These are phyloP conservation scores for Vigna nakashimae DNA, from an alignment of 306 rosid species.

Conservation along the genomic window DNA sequence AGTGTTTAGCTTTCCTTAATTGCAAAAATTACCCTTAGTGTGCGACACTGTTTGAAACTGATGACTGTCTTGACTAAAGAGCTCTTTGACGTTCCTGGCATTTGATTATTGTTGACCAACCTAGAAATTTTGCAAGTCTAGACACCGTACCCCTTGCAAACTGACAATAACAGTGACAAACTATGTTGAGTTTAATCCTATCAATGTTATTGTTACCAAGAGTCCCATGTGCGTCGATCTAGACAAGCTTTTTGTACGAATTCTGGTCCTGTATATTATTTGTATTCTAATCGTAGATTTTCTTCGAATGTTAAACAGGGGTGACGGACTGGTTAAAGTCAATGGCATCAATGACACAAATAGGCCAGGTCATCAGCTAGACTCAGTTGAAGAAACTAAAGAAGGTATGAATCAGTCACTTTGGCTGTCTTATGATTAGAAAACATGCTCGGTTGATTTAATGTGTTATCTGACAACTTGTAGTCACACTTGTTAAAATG, in stretches of 20 bases:
- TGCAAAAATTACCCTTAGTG: constrained; percentile 2
- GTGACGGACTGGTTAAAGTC: constrained; percentile 46
- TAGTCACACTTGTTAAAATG: constrained; percentile 20
- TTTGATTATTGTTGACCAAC: constrained; percentile 5
- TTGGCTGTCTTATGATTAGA: constrained; percentile 37
- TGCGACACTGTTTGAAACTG: constrained; percentile 23
- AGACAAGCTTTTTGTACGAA: constrained; percentile 29
- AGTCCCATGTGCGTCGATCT: constrained; percentile 15
- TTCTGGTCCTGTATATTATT: constrained; percentile 26
- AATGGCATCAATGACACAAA: constrained; percentile 44
- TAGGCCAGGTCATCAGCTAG: constrained; percentile 46
- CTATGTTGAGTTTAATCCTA: constrained; percentile 31
- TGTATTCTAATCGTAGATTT: constrained; percentile 37
- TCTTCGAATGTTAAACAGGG: constrained; percentile 42
- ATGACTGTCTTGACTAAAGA: background rate
- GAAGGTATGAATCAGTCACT: constrained; percentile 48
- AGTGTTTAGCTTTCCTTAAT: constrained; percentile 7
- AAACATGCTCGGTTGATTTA: constrained; percentile 13
- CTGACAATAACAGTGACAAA: constrained; percentile 12
- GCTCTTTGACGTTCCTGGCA: background rate
- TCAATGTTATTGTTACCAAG: constrained; percentile 36
- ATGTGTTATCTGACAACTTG: constrained; percentile 23
- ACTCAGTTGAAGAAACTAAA: constrained; percentile 47
- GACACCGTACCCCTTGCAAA: constrained; percentile 27
- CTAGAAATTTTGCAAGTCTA: constrained; percentile 9